Evolutionary conservation across 192 early-diverging fungal species (phyloP).

Genomic region (Umbelopsis sp.): DNA sequence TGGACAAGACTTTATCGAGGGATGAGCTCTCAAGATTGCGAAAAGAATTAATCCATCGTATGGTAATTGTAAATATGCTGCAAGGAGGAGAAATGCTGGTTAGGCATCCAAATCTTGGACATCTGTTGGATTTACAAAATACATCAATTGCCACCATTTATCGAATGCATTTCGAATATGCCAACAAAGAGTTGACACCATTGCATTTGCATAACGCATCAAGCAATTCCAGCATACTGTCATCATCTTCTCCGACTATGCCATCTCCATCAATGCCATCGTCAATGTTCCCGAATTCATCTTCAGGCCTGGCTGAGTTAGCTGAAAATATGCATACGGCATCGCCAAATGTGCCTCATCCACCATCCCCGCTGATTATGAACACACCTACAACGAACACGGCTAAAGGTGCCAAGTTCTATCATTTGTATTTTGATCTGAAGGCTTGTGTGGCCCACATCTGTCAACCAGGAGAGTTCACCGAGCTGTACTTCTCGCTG

Average conservation of each 20-base stretch:
- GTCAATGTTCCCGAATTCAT: neutral
- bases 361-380: neutral
- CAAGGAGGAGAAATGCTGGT: constrained; percentile 61
- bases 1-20: constrained; percentile 59
- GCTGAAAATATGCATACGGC: constrained; percentile 11
- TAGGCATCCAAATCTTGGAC: constrained; percentile 62
- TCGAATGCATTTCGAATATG: constrained; percentile 52
- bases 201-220: no score
- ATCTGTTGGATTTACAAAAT: constrained; percentile 55
- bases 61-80: constrained; percentile 58
- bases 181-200: constrained; percentile 13
- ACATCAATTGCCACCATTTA: constrained; percentile 62
- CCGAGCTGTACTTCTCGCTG: constrained; percentile 63
- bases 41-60: constrained; percentile 52
- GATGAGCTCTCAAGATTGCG: constrained; percentile 61
- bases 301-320: neutral
- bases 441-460: constrained; percentile 57
- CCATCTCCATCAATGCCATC: neutral
- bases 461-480: constrained; percentile 61
- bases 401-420: constrained; percentile 37
- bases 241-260: neutral
- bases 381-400: neutral
- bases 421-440: constrained; percentile 63
- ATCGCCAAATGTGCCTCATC: neutral
- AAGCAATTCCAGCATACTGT: neutral